Base-by-base conservation (phyloP, 2,329 filamentous ascomycete genomes). In the Xylaria sp. region DNA sequence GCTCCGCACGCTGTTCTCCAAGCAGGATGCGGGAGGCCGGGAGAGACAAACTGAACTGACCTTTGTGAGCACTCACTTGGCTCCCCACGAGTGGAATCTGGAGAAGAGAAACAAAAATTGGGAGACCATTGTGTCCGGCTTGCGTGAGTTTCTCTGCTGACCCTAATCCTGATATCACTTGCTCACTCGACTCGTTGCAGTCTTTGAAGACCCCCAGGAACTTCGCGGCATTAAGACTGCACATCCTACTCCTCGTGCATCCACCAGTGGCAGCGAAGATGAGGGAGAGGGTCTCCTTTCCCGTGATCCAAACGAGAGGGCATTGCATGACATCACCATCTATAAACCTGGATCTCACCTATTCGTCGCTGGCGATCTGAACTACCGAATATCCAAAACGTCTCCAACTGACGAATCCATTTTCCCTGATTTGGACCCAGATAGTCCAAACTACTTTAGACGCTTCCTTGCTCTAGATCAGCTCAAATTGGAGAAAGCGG, bases 301-400 rank as follows among this genome's bases (percentile, higher is more conserved):
- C 13, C 61, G 66, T 6, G 69, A 73, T 18, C 28, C 30, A 4
- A 67, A 74, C 71, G 56, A 83, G 73, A 80, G 80, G 62, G 78
- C 79, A 36, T 80, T 89, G 3, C 85, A 88, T 72, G 79, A 86
- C 71, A 81, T 88, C 46, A 89, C 89, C 39, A 88, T 98, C 64
- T 97, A 94, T 82, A 88, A 87, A 58, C 89, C 93, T 1, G 86
- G 85, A 3, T 90, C 90, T 3, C 90, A 97, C 78, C 83, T 97
- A 1, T 97, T 98, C 78, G 84, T 98, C 55, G 91, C 91, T 0
- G 96, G 96, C 28, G 96, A 99, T 79, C 86, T 99, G 68, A 99
- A 99, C 83, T 99, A 99, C 81, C 91, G 96, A 72, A 97, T 95
- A 20, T 89, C 90, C 8, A 86, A 89, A 69, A 85, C 84, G 0